phyloP scores from a whole-genome alignment of 2,329 filamentous ascomycete genomes.

The Juglanconis sp. region DNA sequence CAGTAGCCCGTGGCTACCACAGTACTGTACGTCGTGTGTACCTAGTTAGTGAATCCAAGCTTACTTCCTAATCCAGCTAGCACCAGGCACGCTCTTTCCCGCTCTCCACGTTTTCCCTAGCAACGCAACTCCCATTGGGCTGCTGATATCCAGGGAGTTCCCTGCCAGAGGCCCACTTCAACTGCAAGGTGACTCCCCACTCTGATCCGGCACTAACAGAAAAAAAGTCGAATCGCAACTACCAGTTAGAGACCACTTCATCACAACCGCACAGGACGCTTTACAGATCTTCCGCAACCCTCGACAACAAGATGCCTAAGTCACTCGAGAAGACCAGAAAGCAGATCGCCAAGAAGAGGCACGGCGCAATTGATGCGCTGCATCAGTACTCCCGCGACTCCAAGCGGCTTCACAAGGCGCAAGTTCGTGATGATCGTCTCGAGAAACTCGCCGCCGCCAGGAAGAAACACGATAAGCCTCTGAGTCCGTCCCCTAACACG shows the following conservation, averaged over 20 bases:
- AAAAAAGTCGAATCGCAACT: constrained; percentile 3
- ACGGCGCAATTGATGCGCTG: constrained; percentile 67
- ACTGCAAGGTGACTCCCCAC: background rate
- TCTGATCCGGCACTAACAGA: background rate
- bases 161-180: background rate
- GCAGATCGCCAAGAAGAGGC: constrained; percentile 83
- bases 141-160: background rate
- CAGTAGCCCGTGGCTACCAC: too few relatives aligned
- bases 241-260: background rate
- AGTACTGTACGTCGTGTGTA: too few relatives aligned
- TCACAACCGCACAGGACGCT: background rate
- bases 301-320: constrained; percentile 63
- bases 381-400: constrained; percentile 90
- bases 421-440: constrained; percentile 77
- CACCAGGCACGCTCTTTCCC: background rate
- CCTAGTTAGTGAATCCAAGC: background rate
- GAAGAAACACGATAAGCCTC: constrained; percentile 70
- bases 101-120: background rate
- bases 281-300: too few relatives aligned
- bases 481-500: constrained; percentile 49
- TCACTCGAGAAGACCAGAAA: constrained; percentile 82
- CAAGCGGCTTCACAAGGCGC: constrained; percentile 73
- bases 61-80: constrained; percentile 3
- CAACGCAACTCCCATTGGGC: background rate
- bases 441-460: constrained; percentile 67